Evolutionary conservation across 2,329 filamentous ascomycete species (phyloP), one percentile per base, ranked within the genome.

Genomic region (Trichoderma gracile): DNA sequence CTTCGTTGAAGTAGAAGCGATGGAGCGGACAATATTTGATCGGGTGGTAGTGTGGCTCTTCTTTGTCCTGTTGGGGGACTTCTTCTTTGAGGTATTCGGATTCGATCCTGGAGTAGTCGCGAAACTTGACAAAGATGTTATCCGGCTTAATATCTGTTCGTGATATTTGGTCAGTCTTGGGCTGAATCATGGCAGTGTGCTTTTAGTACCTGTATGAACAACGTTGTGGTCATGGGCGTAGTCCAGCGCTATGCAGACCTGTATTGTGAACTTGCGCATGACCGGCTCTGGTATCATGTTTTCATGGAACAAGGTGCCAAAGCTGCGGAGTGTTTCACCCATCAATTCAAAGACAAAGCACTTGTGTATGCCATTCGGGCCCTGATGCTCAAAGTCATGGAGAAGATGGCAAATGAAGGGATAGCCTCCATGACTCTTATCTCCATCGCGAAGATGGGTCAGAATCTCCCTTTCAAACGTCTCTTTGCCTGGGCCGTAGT

Each of bases 301-400:
- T 3, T 53, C 21, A 3, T 2, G 49, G 15, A 61, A 53, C 23
- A 38, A 61, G n/a, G 33, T 9, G 25, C 38, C 47, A 46, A 61
- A 53, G 4, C 7, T 61, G n/a, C 38, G 47, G 8, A 61, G 58
- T 0, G 38, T 53, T 43, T 61, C 58, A 0, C 47, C 58, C 47
- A 61, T 61, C 17, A 61, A 38, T 40, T 61, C 58, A 61, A 61
- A 53, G 47, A 61, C 9, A 23, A 61, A 19, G 33, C 45, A 59
- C 6, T 17, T 4, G 25, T 61, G 58, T 7, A 38, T 61, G 25
- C 47, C 58, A 12, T 61, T 61, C 1, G 47, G 58, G 2, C 33
- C 58, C 23, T 45, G 47, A 45, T 61, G 58, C 23, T 61, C n/a
- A 40, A 61, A 61, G 15, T 61, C 23, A 23, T 27, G 4, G 5